These are phyloP conservation scores for Staphylotrichum longicolle DNA, from an alignment of 495 filamentous ascomycete genomes.

Conservation along the genomic window DNA sequence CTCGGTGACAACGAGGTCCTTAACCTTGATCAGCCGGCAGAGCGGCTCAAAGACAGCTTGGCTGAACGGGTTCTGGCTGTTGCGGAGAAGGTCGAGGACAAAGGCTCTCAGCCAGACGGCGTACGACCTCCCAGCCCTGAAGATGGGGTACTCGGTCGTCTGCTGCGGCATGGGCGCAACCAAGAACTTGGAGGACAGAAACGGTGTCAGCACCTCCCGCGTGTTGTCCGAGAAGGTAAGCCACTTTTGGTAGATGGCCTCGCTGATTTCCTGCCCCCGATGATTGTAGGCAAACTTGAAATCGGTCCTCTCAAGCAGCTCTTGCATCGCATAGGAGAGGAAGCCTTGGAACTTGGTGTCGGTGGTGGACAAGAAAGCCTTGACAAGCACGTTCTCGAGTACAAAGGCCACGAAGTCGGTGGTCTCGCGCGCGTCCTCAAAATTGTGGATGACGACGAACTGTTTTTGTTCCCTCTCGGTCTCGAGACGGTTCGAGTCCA, in stretches of 20 bases:
- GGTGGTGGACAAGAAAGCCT: conserved; percentile 82
- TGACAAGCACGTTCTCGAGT: conserved; percentile 82
- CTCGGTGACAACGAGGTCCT: conserved; percentile 77
- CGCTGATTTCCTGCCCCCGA: conserved; percentile 18
- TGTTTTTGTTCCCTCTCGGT: conserved; percentile 69
- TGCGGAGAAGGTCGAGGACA: conserved; percentile 77
- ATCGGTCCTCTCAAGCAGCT: conserved; percentile 72
- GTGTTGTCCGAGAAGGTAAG: conserved; percentile 66
- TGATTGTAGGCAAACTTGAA: conserved; percentile 57
- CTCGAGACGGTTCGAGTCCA: conserved; percentile 89
- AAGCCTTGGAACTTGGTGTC: conserved; percentile 87
- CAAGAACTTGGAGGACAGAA: conserved; percentile 76
- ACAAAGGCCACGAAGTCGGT: conserved; percentile 83
- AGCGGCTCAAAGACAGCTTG: conserved; percentile 74
- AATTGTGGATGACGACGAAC: conserved; percentile 82
- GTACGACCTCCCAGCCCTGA: conserved; percentile 61
- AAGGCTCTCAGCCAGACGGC: conserved; percentile 75
- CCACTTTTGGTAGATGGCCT: conserved; percentile 64
- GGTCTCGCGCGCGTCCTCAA: conserved; percentile 72
- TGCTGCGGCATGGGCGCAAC: conserved; percentile 58
- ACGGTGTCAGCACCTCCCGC: conserved; percentile 78
- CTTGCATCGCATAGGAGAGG: conserved; percentile 89
- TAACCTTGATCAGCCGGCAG: conserved; percentile 72
- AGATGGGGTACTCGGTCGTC: conserved; percentile 72
- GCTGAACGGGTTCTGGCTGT: conserved; percentile 64